Percentiles rank a stretch among this genome's conserved stretches.
Conservation (phyloP, 129 eudicot species). For the Cynara cardunculus region DNA sequence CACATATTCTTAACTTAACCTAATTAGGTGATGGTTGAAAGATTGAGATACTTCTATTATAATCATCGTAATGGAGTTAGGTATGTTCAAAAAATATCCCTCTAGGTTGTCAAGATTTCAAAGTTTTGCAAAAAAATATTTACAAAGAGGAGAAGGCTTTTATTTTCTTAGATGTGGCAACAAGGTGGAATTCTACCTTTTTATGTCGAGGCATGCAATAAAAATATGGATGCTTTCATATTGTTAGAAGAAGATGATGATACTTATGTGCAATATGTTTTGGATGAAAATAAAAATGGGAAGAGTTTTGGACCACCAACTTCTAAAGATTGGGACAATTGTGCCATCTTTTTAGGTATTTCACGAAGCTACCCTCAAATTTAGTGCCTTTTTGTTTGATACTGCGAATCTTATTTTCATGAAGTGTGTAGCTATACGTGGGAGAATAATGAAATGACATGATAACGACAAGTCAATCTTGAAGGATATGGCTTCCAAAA, state of each 20-base stretch:
- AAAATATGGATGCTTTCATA: background rate
- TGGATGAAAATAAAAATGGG: background rate
- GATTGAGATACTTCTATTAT: background rate
- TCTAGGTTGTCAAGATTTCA: background rate
- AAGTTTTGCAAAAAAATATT: background rate
- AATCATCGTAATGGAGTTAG: background rate
- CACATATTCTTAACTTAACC: background rate
- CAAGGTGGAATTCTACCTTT: background rate
- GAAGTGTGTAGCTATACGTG: background rate
- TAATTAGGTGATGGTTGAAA: background rate
- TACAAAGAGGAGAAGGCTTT: background rate
- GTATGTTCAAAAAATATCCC: background rate
- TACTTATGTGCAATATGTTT: background rate
- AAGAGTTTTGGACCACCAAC: background rate
- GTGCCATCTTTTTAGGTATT: background rate
- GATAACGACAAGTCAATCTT: background rate
- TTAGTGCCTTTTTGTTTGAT: too few species aligned
- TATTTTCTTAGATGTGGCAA: background rate
- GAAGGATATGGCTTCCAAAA: background rate
- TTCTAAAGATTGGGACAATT: slow-evolving; percentile 1
- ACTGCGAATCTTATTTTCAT: background rate
- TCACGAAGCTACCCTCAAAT: background rate
- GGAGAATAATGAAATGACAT: background rate
- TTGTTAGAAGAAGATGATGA: background rate
- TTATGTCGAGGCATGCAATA: background rate